Base-by-base conservation (phyloP, 768 basidiomycete genomes). In the Lactifluus hygrophoroides region DNA sequence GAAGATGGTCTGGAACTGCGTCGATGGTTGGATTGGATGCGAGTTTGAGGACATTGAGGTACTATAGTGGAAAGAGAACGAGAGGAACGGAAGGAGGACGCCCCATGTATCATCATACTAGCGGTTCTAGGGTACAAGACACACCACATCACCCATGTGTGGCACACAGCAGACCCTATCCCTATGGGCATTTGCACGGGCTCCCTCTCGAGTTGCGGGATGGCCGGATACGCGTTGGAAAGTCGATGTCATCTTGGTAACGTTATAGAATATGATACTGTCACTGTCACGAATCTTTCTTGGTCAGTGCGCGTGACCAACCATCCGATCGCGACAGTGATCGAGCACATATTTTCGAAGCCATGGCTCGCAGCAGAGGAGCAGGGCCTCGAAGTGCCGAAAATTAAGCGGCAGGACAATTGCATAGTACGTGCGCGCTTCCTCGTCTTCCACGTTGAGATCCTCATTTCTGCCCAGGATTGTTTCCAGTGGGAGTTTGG, bases 81-180 rank as follows among this genome's bases (percentile, higher is more conserved):
- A 38, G 37, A 14, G 37, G 37, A 38, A 17, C 3, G 14, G 14
- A n/a, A n/a, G n/a, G n/a, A n/a, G n/a, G n/a, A n/a, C n/a, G n/a
- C n/a, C n/a, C n/a, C n/a, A n/a, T n/a, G n/a, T n/a, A n/a, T n/a
- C n/a, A n/a, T n/a, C n/a, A n/a, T n/a, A n/a, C n/a, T n/a, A n/a
- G n/a, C n/a, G n/a, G n/a, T n/a, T n/a, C n/a, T n/a, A n/a, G n/a
- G n/a, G n/a, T n/a, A n/a, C n/a, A n/a, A n/a, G 1, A 77, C 76
- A 0, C 80, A 84, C 3, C 88, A 90, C 63, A 76, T 95, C 40
- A 93, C 87, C 0, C 94, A 97, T 66, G 77, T 97, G 8, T 95
- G 89, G 66, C 88, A 97, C 67, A 97, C 88, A 1, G 94, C 87
- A 28, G 95, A 98, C 75, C 94, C 94, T 0, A 90, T 97, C 35